These are phyloP conservation scores for Rosa chinensis DNA, from an alignment of 306 rosid species.

Conservation along the genomic window DNA sequence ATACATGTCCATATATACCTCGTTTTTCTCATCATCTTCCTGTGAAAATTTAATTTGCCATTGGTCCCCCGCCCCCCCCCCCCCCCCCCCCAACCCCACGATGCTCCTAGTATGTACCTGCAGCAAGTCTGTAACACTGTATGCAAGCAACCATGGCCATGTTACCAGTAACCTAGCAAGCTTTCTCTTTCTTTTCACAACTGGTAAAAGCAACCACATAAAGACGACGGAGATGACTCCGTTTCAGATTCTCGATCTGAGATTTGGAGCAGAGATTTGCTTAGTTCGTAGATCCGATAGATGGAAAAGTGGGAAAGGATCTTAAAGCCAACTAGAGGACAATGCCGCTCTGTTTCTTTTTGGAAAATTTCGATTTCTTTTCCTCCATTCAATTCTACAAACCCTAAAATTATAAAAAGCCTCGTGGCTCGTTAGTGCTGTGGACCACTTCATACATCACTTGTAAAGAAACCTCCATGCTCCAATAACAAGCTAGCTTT, in stretches of 20 bases:
- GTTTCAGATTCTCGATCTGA: conserved; percentile 26
- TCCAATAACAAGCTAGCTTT: neutral
- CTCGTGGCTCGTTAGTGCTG: conserved; percentile 6
- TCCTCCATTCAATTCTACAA: conserved; percentile 12
- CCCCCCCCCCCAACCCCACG: neutral
- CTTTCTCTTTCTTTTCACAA: neutral
- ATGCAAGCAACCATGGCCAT: neutral
- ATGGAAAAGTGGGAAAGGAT: conserved; percentile 30
- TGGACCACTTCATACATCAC: conserved; percentile 14
- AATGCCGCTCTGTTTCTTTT: conserved; percentile 32
- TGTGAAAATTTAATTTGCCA: neutral
- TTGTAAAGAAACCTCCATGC: conserved; percentile 1
- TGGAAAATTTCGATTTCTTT: conserved; percentile 16
- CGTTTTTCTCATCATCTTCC: neutral
- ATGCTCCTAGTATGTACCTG: neutral
- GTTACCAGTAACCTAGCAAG: neutral
- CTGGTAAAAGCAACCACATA: conserved; percentile 12
- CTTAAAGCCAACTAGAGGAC: conserved; percentile 30
- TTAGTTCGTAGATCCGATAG: conserved; percentile 37
- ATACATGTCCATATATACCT: neutral
- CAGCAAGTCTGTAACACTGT: neutral
- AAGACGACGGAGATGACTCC: conserved; percentile 5
- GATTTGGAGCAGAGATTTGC: conserved; percentile 35
- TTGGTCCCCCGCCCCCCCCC: neutral
- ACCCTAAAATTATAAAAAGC: neutral